These are phyloP conservation scores for Suillus bovinus DNA, from an alignment of 768 basidiomycete genomes.

Conservation along the genomic window DNA sequence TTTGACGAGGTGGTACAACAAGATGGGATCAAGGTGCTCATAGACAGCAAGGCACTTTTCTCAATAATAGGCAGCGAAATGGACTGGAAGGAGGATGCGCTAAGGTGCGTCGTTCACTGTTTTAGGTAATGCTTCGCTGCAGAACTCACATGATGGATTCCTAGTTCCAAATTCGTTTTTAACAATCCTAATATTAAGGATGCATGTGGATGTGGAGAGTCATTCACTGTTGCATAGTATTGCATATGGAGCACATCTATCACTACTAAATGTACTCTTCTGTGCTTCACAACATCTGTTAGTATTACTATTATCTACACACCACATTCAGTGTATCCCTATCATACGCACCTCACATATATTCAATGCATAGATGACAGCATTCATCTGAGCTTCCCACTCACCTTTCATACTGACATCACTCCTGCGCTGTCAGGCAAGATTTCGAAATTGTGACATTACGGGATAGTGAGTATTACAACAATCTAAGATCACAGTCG, in stretches of 20 bases:
- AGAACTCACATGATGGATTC: conserved; percentile 10
- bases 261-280: conserved; percentile 9
- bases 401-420: background rate
- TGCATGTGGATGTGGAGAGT: conserved; percentile 94
- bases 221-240: conserved; percentile 60
- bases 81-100: conserved; percentile 94
- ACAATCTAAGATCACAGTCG: conserved; percentile 37
- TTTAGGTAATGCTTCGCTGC: background rate
- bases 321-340: conserved; percentile 29
- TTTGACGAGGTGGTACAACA: conserved; percentile 98
- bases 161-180: conserved; percentile 78
- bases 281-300: conserved; percentile 4
- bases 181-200: conserved; percentile 94
- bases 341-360: conserved; percentile 18
- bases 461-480: conserved; percentile 3
- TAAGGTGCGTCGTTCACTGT: conserved; percentile 59
- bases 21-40: conserved; percentile 89
- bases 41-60: conserved; percentile 96
- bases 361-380: conserved; percentile 15
- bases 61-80: conserved; percentile 98
- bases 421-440: background rate
- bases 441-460: background rate
- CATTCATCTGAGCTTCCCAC: background rate
- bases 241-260: conserved; percentile 11
- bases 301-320: conserved; percentile 6